phyloP scores from a whole-genome alignment of 2,329 filamentous ascomycete genomes.

The Aspergillus ruber region DNA sequence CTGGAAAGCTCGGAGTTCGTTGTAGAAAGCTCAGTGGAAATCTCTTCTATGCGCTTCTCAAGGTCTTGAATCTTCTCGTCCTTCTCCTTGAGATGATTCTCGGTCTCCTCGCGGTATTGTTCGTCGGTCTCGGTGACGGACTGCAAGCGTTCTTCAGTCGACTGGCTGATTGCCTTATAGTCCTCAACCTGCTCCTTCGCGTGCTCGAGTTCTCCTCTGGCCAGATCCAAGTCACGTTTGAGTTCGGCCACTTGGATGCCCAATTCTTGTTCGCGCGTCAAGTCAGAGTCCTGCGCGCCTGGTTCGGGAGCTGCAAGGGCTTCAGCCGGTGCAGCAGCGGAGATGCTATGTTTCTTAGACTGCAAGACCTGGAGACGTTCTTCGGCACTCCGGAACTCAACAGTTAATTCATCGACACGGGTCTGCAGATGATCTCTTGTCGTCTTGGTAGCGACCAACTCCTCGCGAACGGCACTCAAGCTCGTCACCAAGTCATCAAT shows the following conservation, averaged over 20 bases:
- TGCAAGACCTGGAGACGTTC: slow-evolving; percentile 78
- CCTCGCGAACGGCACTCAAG: slow-evolving; percentile 74
- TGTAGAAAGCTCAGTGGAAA: slow-evolving; percentile 71
- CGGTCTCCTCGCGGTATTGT: slow-evolving; percentile 81
- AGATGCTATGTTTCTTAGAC: slow-evolving; percentile 65
- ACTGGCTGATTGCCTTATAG: slow-evolving; percentile 81
- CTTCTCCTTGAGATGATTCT: slow-evolving; percentile 67
- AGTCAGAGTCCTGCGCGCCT: slow-evolving; percentile 49
- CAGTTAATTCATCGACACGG: slow-evolving; percentile 79
- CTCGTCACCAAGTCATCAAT: slow-evolving; percentile 85
- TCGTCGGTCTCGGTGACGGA: slow-evolving; percentile 75
- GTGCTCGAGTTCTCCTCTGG: slow-evolving; percentile 72
- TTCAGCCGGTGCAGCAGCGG: slow-evolving; percentile 45
- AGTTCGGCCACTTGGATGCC: slow-evolving; percentile 77
- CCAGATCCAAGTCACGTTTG: slow-evolving; percentile 77
- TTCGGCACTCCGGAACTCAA: slow-evolving; percentile 82
- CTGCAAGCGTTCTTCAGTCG: slow-evolving; percentile 78
- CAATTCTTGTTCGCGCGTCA: slow-evolving; percentile 69
- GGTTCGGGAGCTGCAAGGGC: slow-evolving; percentile 39
- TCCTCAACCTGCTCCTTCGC: slow-evolving; percentile 75
- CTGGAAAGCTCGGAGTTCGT: slow-evolving; percentile 77
- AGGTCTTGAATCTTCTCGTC: slow-evolving; percentile 73
- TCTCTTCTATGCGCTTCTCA: slow-evolving; percentile 73
- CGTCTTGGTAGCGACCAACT: slow-evolving; percentile 79
- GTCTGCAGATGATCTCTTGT: slow-evolving; percentile 82